A percentile compares a stretch with the other conserved stretches of the same genome.
These are phyloP conservation scores for Talaromyces amestolkiae DNA, from an alignment of 2,329 filamentous ascomycete genomes.

Conservation along the genomic window DNA sequence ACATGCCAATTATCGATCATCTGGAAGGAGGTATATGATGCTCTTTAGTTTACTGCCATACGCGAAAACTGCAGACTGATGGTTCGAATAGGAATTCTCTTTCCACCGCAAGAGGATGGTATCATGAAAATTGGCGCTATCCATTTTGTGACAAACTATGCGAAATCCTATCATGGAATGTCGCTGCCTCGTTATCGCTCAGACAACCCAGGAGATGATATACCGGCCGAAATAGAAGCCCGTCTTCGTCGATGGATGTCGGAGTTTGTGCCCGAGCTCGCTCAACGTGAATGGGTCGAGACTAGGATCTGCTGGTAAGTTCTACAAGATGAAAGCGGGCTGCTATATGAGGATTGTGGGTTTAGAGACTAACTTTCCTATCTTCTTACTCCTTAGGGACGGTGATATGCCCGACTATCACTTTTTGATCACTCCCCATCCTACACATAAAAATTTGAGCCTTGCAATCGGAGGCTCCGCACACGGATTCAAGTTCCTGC, in stretches of 20 bases:
- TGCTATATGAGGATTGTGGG: too few relatives aligned
- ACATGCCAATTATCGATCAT: constrained; percentile 52
- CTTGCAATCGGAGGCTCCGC: constrained; percentile 23
- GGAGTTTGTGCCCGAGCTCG: constrained; percentile 55
- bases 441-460: neutral
- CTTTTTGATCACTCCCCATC: constrained; percentile 54
- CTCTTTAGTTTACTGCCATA: neutral
- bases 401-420: constrained; percentile 55
- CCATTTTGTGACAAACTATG: neutral
- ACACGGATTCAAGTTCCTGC: constrained; percentile 12
- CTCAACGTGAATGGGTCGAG: constrained; percentile 44
- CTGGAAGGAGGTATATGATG: constrained; percentile 40
- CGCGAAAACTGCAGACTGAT: too few relatives aligned
- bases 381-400: constrained; percentile 24
- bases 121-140: constrained; percentile 30
- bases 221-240: constrained; percentile 47
- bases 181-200: constrained; percentile 25
- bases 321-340: neutral
- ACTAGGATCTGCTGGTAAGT: constrained; percentile 57
- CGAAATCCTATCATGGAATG: constrained; percentile 25
- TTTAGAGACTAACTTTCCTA: neutral
- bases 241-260: constrained; percentile 48
- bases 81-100: constrained; percentile 42
- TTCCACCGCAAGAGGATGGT: constrained; percentile 33
- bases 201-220: constrained; percentile 44